A percentile compares a stretch with the other conserved stretches of the same genome.
Evolutionary conservation across 176 grass and related monocot species (phyloP).

Genomic region (Phoenix dactylifera): DNA sequence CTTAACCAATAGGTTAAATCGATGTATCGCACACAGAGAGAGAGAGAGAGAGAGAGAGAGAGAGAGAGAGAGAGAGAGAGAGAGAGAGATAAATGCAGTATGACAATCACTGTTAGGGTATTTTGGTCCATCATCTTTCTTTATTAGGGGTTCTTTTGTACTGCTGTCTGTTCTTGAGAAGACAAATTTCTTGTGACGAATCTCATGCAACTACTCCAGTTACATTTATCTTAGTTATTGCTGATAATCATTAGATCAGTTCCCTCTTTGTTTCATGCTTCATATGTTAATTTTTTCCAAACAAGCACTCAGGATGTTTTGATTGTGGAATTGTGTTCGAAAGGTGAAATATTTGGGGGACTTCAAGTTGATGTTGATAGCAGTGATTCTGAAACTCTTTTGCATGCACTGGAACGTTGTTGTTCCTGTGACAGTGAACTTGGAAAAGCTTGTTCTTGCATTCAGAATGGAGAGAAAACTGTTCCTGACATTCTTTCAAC

Average conservation of each 20-base stretch:
- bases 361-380: constrained; percentile 44
- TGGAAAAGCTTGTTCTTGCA: constrained; percentile 27
- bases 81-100: no score
- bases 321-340: background rate
- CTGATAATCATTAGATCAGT: background rate
- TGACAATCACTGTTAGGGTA: no score
- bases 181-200: no score
- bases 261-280: background rate
- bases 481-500: constrained; percentile 58
- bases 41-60: no score
- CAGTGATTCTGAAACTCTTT: constrained; percentile 57
- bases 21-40: no score
- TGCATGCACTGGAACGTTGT: constrained; percentile 53
- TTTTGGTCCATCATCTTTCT: no score
- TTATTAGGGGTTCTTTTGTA: no score
- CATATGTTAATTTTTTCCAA: background rate
- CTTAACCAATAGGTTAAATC: no score
- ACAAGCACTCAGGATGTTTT: background rate
- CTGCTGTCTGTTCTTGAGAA: no score
- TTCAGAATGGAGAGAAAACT: constrained; percentile 18
- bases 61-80: no score
- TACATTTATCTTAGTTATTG: no score
- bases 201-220: no score
- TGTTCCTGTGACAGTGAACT: constrained; percentile 32
- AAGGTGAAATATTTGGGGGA: constrained; percentile 88